phyloP scores from a whole-genome alignment of 1,139 yeast genomes.

The Geotrichum bryndzae region DNA sequence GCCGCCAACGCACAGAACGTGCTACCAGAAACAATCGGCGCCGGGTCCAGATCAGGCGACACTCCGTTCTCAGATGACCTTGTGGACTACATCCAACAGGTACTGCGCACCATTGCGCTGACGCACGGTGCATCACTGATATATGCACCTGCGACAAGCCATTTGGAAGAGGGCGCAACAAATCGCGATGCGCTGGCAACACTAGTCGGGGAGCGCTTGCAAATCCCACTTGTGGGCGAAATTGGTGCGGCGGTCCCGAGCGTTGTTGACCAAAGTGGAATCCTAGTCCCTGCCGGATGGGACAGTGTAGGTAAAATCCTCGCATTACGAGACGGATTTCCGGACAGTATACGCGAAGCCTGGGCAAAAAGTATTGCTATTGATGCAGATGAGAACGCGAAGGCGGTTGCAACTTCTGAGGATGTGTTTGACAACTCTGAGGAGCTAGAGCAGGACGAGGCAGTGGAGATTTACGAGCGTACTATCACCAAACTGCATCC shows the following conservation, averaged over 20 bases:
- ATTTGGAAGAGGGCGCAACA: background rate
- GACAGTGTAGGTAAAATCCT: slow-evolving; percentile 36
- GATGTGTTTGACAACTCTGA: background rate
- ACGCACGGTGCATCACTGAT: slow-evolving; percentile 38
- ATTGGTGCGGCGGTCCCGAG: slow-evolving; percentile 26
- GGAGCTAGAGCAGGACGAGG: background rate
- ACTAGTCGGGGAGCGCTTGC: slow-evolving; percentile 26
- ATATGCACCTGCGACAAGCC: slow-evolving; percentile 19
- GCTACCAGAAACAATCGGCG: background rate
- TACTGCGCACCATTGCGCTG: slow-evolving; percentile 46
- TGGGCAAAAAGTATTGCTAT: background rate
- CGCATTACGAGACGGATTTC: slow-evolving; percentile 30
- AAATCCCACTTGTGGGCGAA: slow-evolving; percentile 21
- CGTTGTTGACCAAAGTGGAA: slow-evolving; percentile 35
- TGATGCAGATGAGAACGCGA: background rate
- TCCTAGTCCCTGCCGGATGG: slow-evolving; percentile 44
- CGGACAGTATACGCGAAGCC: background rate
- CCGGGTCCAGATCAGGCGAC: slow-evolving; percentile 10
- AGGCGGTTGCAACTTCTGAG: background rate
- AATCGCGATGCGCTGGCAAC: slow-evolving; percentile 20
- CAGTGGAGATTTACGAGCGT: slow-evolving; percentile 5
- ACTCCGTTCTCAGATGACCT: slow-evolving; percentile 25
- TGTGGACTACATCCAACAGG: slow-evolving; percentile 48
- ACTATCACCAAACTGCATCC: slow-evolving; percentile 5
- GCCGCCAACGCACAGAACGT: slow-evolving; percentile 23